phyloP scores from a whole-genome alignment of 2,329 filamentous ascomycete species.

The Cordyceps militaris region DNA sequence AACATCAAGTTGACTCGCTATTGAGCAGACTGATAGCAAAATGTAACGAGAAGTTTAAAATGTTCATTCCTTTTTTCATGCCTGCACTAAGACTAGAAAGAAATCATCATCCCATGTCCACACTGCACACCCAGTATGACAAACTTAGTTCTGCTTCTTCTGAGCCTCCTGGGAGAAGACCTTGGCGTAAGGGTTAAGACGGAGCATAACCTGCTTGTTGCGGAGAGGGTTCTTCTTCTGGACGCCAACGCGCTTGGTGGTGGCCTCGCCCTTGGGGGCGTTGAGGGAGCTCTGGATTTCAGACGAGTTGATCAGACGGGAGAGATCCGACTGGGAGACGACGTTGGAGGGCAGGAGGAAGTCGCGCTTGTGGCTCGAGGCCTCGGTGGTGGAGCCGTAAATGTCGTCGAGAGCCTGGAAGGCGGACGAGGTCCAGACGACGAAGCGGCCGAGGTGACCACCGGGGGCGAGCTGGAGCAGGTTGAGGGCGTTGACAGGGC shows the following conservation, averaged over 20 bases:
- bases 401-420: slow-evolving; percentile 95
- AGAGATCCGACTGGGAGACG: slow-evolving; percentile 89
- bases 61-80: slow-evolving; percentile 3
- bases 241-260: slow-evolving; percentile 82
- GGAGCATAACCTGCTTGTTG: slow-evolving; percentile 98
- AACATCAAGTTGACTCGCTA: too few relatives aligned
- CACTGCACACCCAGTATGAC: slow-evolving; percentile 33
- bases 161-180: slow-evolving; percentile 68
- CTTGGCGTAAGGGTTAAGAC: slow-evolving; percentile 95
- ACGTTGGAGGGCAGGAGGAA: slow-evolving; percentile 92
- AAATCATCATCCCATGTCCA: slow-evolving; percentile 7
- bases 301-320: slow-evolving; percentile 97
- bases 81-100: slow-evolving; percentile 11
- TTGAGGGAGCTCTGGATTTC: slow-evolving; percentile 96
- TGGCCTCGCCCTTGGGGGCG: slow-evolving; percentile 80
- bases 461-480: slow-evolving; percentile 98
- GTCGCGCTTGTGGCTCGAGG: slow-evolving; percentile 95
- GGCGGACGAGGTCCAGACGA: slow-evolving; percentile 96
- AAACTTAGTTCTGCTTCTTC: slow-evolving; percentile 34
- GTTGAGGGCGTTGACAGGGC: slow-evolving; percentile 88
- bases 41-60: slow-evolving; percentile 1
- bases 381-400: slow-evolving; percentile 87
- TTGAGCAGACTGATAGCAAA: neutral
- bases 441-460: slow-evolving; percentile 97
- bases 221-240: slow-evolving; percentile 99